These are phyloP conservation scores for Clitopilus passeckerianus DNA, from an alignment of 768 basidiomycete genomes.

Conservation along the genomic window DNA sequence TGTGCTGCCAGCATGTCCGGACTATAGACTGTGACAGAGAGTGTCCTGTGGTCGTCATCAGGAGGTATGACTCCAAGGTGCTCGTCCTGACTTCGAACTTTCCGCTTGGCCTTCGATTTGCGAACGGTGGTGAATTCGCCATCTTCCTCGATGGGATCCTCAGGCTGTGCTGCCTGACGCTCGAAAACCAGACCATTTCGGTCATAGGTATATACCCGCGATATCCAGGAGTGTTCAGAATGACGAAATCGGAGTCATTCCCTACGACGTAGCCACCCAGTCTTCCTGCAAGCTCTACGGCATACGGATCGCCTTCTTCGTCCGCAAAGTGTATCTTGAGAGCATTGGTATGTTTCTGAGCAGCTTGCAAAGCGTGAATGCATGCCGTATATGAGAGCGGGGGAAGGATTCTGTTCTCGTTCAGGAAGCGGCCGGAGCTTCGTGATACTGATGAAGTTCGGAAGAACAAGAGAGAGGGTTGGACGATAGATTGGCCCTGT, in stretches of 20 bases:
- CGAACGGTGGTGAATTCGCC: slow-evolving; percentile 58
- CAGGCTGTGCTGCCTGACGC: background rate
- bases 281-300: slow-evolving; percentile 77
- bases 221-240: slow-evolving; percentile 73
- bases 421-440: slow-evolving; percentile 59
- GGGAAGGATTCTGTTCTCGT: slow-evolving; percentile 71
- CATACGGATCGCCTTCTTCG: slow-evolving; percentile 78
- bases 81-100: slow-evolving; percentile 17
- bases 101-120: slow-evolving; percentile 48
- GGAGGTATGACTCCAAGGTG: slow-evolving; percentile 54
- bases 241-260: slow-evolving; percentile 79
- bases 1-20: slow-evolving; percentile 59
- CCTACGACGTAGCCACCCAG: slow-evolving; percentile 72
- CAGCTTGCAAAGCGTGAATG: slow-evolving; percentile 43
- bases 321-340: slow-evolving; percentile 70
- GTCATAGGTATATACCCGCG: slow-evolving; percentile 72
- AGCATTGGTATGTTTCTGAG: slow-evolving; percentile 26
- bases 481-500: slow-evolving; percentile 49
- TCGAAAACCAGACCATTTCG: slow-evolving; percentile 64
- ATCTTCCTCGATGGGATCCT: slow-evolving; percentile 26
- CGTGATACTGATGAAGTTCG: slow-evolving; percentile 69
- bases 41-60: slow-evolving; percentile 33
- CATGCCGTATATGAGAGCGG: slow-evolving; percentile 59
- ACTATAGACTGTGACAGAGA: slow-evolving; percentile 56
- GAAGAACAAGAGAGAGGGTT: slow-evolving; percentile 71